Evolutionary conservation across 257 asterid genomes (phyloP).

Genomic region (Solanum rostratum): DNA sequence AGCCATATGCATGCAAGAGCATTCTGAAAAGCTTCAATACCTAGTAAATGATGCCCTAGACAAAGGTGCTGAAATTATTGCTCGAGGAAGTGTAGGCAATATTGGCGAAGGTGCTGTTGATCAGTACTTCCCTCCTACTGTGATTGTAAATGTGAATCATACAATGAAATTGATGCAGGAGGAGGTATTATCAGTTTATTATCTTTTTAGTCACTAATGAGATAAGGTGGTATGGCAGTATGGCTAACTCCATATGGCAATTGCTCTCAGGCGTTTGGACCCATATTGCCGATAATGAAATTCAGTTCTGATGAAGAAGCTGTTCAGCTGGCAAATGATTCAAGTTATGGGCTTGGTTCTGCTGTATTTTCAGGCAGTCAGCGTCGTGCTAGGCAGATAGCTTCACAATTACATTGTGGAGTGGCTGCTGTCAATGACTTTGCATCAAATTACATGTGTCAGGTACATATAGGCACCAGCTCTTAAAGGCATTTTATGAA

Average conservation of each 20-base stretch:
- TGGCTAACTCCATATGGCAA: background rate
- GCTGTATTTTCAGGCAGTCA: conserved; percentile 98
- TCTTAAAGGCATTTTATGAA: background rate
- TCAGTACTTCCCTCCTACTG: conserved; percentile 96
- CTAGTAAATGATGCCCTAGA: conserved; percentile 80
- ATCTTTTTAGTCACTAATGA: background rate
- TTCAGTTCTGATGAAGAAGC: conserved; percentile 90
- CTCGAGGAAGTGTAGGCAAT: conserved; percentile 92
- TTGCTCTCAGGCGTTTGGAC: conserved; percentile 84
- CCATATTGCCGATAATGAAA: conserved; percentile 90
- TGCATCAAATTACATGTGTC: conserved; percentile 92
- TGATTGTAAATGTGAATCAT: conserved; percentile 76
- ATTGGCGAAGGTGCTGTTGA: conserved; percentile 96
- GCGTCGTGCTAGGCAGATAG: conserved; percentile 61
- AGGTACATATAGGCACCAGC: conserved; percentile 33
- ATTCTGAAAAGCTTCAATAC: conserved; percentile 87
- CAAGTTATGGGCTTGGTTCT: conserved; percentile 94
- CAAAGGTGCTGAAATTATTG: conserved; percentile 88
- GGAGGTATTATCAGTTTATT: conserved; percentile 43
- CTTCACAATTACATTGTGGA: conserved; percentile 84
- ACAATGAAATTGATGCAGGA: conserved; percentile 96
- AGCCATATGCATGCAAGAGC: conserved; percentile 99
- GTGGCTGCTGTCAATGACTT: conserved; percentile 87
- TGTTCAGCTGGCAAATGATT: conserved; percentile 78
- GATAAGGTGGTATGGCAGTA: background rate